Evolutionary conservation across 257 asterid genomes (phyloP).

Genomic region (Solanum clarkiae): DNA sequence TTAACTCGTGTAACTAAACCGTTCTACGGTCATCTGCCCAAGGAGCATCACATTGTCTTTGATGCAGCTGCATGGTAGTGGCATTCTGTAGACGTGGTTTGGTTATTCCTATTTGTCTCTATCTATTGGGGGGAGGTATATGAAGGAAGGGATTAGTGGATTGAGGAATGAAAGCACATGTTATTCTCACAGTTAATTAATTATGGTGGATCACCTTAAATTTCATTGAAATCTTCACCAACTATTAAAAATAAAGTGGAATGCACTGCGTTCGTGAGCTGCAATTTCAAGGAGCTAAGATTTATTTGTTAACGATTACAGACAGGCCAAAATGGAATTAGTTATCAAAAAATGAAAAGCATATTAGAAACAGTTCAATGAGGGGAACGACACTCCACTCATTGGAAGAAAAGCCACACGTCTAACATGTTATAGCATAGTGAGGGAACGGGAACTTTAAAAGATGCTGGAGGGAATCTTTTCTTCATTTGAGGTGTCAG

Average conservation of each 20-base stretch:
- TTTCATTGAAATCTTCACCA: not conserved
- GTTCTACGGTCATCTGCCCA: not conserved
- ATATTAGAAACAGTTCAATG: not conserved
- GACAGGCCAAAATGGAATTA: not conserved
- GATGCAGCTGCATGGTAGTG: not conserved
- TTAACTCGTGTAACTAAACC: too few relatives aligned
- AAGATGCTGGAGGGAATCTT: not conserved
- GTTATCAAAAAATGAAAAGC: not conserved
- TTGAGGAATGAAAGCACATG: not conserved
- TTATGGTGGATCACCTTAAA: not conserved
- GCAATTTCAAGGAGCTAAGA: not conserved
- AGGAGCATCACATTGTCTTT: not conserved
- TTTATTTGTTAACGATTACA: not conserved
- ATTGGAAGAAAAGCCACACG: not conserved
- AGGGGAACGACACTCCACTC: not conserved
- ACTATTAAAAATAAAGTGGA: not conserved
- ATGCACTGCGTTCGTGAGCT: not conserved
- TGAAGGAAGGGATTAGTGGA: not conserved
- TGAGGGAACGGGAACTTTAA: not conserved
- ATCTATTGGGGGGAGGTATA: not conserved
- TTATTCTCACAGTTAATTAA: not conserved
- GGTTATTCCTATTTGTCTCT: not conserved
- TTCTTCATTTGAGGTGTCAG: not conserved
- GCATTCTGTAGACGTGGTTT: not conserved
- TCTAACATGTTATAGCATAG: not conserved